Evolutionary conservation across 2,329 filamentous ascomycete genomes (phyloP).

Genomic region (Epichloe uncinata): DNA sequence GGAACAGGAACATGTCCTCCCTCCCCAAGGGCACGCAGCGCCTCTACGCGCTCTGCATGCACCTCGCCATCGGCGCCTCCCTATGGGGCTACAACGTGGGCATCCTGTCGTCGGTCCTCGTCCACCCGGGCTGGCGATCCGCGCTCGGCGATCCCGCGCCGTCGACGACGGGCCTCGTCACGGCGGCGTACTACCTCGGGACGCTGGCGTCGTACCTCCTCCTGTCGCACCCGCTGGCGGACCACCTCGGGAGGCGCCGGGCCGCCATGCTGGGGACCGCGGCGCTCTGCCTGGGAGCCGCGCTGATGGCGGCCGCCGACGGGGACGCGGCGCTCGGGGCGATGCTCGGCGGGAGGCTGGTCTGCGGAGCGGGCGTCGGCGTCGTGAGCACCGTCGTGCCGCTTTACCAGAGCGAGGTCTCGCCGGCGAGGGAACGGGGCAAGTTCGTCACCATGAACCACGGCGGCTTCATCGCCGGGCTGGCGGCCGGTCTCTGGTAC

Average conservation of each 20-base stretch:
- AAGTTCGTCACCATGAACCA: conserved; percentile 47
- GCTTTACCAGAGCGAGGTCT: conserved; percentile 43
- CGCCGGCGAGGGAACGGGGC: conserved; percentile 38
- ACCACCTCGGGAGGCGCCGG: conserved; percentile 36
- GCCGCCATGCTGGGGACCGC: conserved; percentile 35
- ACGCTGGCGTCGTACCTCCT: conserved; percentile 43
- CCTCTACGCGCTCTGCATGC: conserved; percentile 33
- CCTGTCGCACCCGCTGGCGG: conserved; percentile 36
- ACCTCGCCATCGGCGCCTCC: conserved; percentile 42
- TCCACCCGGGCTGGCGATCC: conserved; percentile 39
- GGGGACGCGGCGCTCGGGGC: conserved; percentile 28
- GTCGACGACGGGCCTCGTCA: conserved; percentile 36
- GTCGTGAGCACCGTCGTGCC: conserved; percentile 44
- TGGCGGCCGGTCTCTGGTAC: conserved; percentile 43
- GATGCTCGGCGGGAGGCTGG: conserved; percentile 37
- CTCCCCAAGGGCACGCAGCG: conserved; percentile 14
- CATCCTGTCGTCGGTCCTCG: conserved; percentile 41
- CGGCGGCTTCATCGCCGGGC: conserved; percentile 40
- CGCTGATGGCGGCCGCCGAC: conserved; percentile 30
- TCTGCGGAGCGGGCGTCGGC: conserved; percentile 39
- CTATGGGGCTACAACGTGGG: conserved; percentile 48
- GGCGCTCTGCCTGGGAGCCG: conserved; percentile 33
- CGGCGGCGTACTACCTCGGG: conserved; percentile 43
- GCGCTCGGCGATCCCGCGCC: conserved; percentile 31
- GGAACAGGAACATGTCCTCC: background rate